These are phyloP conservation scores for Paecilomyces sp. DNA, from an alignment of 2,329 filamentous ascomycete species.

Conservation along the genomic window DNA sequence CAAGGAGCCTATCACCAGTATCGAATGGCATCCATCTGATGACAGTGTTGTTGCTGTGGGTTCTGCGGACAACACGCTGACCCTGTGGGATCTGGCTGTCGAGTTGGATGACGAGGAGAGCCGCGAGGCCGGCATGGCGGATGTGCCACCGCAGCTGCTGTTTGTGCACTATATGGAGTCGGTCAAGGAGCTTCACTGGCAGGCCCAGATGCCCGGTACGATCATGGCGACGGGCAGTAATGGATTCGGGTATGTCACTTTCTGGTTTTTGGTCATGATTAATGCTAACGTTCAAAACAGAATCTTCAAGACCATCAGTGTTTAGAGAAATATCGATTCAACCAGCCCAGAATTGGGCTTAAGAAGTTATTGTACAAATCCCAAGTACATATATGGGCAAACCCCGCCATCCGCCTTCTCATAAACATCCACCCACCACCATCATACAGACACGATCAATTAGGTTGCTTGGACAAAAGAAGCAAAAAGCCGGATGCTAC, in stretches of 20 bases:
- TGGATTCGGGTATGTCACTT: slow-evolving; percentile 57
- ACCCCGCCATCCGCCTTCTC: background rate
- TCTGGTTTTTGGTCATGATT: background rate
- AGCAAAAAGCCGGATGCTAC: background rate
- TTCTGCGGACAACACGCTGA: slow-evolving; percentile 87
- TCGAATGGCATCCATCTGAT: slow-evolving; percentile 97
- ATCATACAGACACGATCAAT: background rate
- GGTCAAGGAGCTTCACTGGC: slow-evolving; percentile 96
- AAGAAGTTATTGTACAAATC: background rate
- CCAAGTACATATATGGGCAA: background rate
- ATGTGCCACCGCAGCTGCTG: slow-evolving; percentile 87
- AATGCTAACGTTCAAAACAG: slow-evolving; percentile 31
- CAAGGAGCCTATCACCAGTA: slow-evolving; percentile 89
- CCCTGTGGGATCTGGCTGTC: slow-evolving; percentile 92
- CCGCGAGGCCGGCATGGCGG: slow-evolving; percentile 76
- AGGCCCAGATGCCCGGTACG: slow-evolving; percentile 86
- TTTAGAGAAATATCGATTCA: slow-evolving; percentile 39
- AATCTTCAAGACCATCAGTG: slow-evolving; percentile 76
- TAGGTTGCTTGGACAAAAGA: background rate
- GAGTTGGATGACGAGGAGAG: slow-evolving; percentile 97
- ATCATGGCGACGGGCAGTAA: slow-evolving; percentile 84
- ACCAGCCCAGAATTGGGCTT: background rate
- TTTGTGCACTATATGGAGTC: slow-evolving; percentile 96
- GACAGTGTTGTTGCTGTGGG: slow-evolving; percentile 92
- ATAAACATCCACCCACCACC: background rate